Evolutionary conservation across 768 basidiomycete species (phyloP).

Genomic region (Mycena filopes): DNA sequence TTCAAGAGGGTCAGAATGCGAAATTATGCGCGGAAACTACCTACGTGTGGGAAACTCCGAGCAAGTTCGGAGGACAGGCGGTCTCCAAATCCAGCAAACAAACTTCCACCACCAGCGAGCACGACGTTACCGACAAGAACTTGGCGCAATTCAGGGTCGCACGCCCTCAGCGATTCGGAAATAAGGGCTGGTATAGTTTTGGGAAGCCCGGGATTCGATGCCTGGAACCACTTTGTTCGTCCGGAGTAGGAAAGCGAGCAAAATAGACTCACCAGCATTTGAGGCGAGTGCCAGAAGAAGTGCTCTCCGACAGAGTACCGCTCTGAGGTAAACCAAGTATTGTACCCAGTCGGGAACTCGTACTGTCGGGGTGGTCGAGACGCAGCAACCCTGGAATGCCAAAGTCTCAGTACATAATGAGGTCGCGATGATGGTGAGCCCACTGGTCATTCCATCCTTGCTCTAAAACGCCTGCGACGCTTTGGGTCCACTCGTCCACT

Average conservation of each 20-base stretch:
- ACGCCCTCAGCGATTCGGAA: constrained; percentile 79
- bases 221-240: constrained; percentile 40
- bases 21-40: constrained; percentile 40
- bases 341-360: constrained; percentile 97
- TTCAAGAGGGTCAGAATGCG: constrained; percentile 45
- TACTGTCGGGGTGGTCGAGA: constrained; percentile 74
- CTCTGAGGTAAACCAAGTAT: constrained; percentile 82
- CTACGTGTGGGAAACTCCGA: constrained; percentile 81
- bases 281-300: constrained; percentile 80
- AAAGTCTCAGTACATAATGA: background rate
- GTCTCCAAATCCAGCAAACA: constrained; percentile 88
- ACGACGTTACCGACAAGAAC: constrained; percentile 94
- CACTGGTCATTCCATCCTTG: constrained; percentile 92
- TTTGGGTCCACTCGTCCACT: constrained; percentile 95
- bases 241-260: background rate
- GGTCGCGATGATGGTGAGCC: constrained; percentile 35
- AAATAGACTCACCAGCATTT: constrained; percentile 56
- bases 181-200: constrained; percentile 83
- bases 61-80: constrained; percentile 81
- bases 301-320: constrained; percentile 89
- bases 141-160: constrained; percentile 92
- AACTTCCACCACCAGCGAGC: constrained; percentile 92
- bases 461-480: constrained; percentile 85
- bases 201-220: constrained; percentile 73
- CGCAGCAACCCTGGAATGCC: constrained; percentile 62